Evolutionary conservation across 768 basidiomycete genomes (phyloP), one percentile per base, ranked within the genome.

Genomic region (Lyophyllum decastes): DNA sequence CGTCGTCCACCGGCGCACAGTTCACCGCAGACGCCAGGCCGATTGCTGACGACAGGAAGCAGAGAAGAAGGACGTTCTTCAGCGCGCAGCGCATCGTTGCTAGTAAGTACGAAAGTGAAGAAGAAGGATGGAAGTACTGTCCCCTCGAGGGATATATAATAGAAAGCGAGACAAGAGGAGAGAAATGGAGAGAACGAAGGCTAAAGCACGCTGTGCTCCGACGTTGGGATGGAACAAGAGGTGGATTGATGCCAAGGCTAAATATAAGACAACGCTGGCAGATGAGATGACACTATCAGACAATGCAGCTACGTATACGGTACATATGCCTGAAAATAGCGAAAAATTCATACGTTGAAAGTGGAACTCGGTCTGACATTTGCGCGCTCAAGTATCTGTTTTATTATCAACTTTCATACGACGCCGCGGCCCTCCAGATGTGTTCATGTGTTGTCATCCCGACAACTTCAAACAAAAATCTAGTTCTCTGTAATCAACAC

Each of bases 121-220:
- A 47, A 21, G 45, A 34, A 48, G 27, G 7, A n/a, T 4, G 25
- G 26, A 47, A 47, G 11, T 17, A 34, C 6, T 16, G 26, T 54
- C 40, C 59, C 54, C 30, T 60, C 55, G 19, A 56, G 59, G 59
- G 46, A 47, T 48, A 47, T 54, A 49, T 53, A 54, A 27, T 40
- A 26, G 17, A 57, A 52, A 43, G 25, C 24, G 40, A 53, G 34
- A 57, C 26, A 30, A 30, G 47, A 30, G 40, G n/a, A 10, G 40
- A 27, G 47, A 48, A 38, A 48, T 17, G 22, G 26, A 27, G 27
- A 30, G 26, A 27, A 19, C 26, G 47, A 30, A 48, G 26, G 16
- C 4, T 12, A 14, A 26, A 26, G 46, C 46, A 26, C 46, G 11
- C 24, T 12, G 14, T 25, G 45, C 44, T 12, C 44, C 30, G 34